These are phyloP conservation scores for Laguncularia racemosa DNA, from an alignment of 345 rosid genomes.

Conservation along the genomic window DNA sequence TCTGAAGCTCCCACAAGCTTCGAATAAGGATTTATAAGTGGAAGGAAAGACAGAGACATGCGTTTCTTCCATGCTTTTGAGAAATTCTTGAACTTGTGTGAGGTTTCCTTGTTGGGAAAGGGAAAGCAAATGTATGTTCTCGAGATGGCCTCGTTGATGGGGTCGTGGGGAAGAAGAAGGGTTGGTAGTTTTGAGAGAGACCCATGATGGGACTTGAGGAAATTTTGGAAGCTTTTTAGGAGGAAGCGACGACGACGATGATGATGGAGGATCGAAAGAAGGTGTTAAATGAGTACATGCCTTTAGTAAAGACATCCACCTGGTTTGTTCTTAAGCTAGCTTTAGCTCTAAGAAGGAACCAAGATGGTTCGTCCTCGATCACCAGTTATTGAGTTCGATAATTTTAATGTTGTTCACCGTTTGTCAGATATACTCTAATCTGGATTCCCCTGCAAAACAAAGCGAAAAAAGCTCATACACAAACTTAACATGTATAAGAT, in stretches of 20 bases:
- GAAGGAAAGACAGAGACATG: constrained; percentile 33
- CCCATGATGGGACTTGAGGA: constrained; percentile 45
- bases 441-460: too few relatives aligned
- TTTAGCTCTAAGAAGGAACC: too few relatives aligned
- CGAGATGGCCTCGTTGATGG: constrained; percentile 31
- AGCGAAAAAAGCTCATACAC: too few relatives aligned
- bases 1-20: constrained; percentile 31
- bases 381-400: too few relatives aligned
- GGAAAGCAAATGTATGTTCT: constrained; percentile 50
- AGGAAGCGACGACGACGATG: neutral
- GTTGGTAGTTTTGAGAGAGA: constrained; percentile 36
- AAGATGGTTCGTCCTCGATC: too few relatives aligned
- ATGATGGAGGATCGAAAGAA: neutral
- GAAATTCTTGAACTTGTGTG: constrained; percentile 52
- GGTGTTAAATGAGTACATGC: constrained; percentile 2
- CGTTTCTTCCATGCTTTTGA: constrained; percentile 42
- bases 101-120: constrained; percentile 51
- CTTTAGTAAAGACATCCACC: neutral
- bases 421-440: too few relatives aligned
- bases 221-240: constrained; percentile 28
- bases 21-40: constrained; percentile 38
- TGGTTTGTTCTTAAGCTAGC: too few relatives aligned
- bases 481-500: too few relatives aligned
- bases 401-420: too few relatives aligned
- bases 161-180: constrained; percentile 21